A percentile compares a stretch with the other conserved stretches of the same genome.
These are phyloP conservation scores for Scenedesmus sp. DNA, from an alignment of 163 green algal genomes.

Conservation along the genomic window DNA sequence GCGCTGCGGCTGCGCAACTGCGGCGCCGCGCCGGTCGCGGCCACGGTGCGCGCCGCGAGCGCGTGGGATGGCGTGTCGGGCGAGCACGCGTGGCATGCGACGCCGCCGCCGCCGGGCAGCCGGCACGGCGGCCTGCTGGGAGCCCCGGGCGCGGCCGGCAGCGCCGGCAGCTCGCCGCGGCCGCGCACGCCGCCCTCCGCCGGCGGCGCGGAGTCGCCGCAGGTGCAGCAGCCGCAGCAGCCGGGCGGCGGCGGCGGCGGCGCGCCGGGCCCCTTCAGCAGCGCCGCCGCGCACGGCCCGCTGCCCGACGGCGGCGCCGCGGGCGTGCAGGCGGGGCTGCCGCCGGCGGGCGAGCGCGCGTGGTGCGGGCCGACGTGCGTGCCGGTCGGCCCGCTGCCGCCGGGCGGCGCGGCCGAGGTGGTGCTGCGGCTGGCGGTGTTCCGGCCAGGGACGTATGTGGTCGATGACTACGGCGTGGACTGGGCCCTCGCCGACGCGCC, in stretches of 20 bases:
- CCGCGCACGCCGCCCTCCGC: not conserved
- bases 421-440: conserved; percentile 43
- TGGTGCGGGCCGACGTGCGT: conserved; percentile 38
- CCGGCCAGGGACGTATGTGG: conserved; percentile 41
- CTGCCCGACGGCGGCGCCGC: not conserved
- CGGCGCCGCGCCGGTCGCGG: conserved; percentile 38
- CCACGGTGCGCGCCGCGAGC: conserved; percentile 49
- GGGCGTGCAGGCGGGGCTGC: conserved; percentile 36
- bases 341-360: conserved; percentile 28
- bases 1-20: conserved; percentile 66
- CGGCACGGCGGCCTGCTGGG: conserved; percentile 22
- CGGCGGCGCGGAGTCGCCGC: not conserved
- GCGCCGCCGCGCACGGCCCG: too few species aligned
- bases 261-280: not conserved
- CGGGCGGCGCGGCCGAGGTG: conserved; percentile 24
- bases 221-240: not conserved
- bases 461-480: conserved; percentile 43
- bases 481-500: not conserved
- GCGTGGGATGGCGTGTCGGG: conserved; percentile 11
- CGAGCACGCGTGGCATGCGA: conserved; percentile 33
- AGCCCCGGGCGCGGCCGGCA: not conserved
- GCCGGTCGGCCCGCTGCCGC: not conserved
- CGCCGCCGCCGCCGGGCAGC: not conserved
- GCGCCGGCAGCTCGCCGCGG: conserved; percentile 6
- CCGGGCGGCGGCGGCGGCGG: not conserved